Conservation (phyloP, 2,329 filamentous ascomycete species). For the Pseudogymnoascus sp. region DNA sequence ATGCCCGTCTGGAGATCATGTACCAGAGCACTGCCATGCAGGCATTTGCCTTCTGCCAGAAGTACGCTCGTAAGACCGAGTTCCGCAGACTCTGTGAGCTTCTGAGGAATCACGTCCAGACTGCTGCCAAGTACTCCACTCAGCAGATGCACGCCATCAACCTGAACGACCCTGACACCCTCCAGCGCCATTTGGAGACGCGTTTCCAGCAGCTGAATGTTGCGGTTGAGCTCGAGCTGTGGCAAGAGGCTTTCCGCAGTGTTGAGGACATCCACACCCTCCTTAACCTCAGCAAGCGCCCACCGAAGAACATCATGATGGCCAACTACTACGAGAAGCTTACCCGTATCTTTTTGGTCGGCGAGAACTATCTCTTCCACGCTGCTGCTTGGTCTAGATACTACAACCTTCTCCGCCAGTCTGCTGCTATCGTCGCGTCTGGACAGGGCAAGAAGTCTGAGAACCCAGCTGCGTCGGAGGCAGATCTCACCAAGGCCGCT, state of each 20-base stretch:
- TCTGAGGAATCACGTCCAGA: constrained; percentile 96
- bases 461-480: constrained; percentile 81
- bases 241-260: constrained; percentile 99
- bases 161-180: constrained; percentile 90
- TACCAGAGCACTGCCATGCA: constrained; percentile 98
- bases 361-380: constrained; percentile 99
- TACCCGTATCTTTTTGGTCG: constrained; percentile 95
- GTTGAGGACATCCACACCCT: constrained; percentile 98
- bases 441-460: constrained; percentile 90
- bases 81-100: constrained; percentile 98
- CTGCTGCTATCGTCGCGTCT: constrained; percentile 69
- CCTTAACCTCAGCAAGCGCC: constrained; percentile 93
- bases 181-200: constrained; percentile 94
- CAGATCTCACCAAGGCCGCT: constrained; percentile 85
- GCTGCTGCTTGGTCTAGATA: constrained; percentile 95
- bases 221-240: constrained; percentile 92
- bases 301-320: constrained; percentile 99
- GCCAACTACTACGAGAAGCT: constrained; percentile 99
- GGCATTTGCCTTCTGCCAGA: constrained; percentile 97
- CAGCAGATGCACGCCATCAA: constrained; percentile 98
- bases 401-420: constrained; percentile 92
- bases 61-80: constrained; percentile 97
- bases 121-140: constrained; percentile 95
- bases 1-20: constrained; percentile 91
- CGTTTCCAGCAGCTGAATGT: constrained; percentile 98